Evolutionary conservation across 768 basidiomycete species (phyloP).

Genomic region (Pleurotus pulmonarius): DNA sequence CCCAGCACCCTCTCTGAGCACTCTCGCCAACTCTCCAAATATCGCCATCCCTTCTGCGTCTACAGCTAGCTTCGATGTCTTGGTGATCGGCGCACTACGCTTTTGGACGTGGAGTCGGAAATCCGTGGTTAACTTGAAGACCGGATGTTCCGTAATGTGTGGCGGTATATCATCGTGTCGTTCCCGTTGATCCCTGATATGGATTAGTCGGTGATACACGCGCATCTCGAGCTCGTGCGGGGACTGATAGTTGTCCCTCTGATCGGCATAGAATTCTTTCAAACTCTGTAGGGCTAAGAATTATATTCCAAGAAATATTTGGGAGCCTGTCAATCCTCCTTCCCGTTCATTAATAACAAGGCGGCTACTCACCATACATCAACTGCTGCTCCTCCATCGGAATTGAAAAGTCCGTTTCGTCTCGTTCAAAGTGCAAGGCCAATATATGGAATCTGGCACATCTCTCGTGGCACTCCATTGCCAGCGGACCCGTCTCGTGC

Average conservation of each 20-base stretch:
- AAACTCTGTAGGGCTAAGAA: slow-evolving; percentile 80
- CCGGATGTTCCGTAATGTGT: slow-evolving; percentile 63
- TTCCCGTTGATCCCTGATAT: slow-evolving; percentile 82
- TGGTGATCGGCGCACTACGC: slow-evolving; percentile 72
- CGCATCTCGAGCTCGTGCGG: slow-evolving; percentile 94
- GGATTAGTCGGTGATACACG: slow-evolving; percentile 89
- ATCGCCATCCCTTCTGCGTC: slow-evolving; percentile 65
- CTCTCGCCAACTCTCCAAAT: slow-evolving; percentile 57
- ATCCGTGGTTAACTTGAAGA: slow-evolving; percentile 78
- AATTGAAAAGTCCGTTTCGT: slow-evolving; percentile 53
- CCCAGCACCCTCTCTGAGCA: slow-evolving; percentile 64
- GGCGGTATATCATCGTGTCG: slow-evolving; percentile 71
- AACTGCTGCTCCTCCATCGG: slow-evolving; percentile 84
- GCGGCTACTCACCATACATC: slow-evolving; percentile 71
- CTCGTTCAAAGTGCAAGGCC: slow-evolving; percentile 65
- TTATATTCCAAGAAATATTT: not conserved
- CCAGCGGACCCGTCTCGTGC: slow-evolving; percentile 67
- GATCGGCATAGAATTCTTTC: slow-evolving; percentile 91
- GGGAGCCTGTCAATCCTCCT: not conserved
- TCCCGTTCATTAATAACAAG: not conserved
- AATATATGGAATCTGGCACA: slow-evolving; percentile 94
- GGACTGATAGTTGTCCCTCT: slow-evolving; percentile 60
- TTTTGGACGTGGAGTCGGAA: slow-evolving; percentile 80
- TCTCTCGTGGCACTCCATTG: slow-evolving; percentile 89
- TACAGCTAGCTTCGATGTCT: slow-evolving; percentile 60